phyloP scores from a whole-genome alignment of 305 asterid genomes.

The Nicotiana rustica region DNA sequence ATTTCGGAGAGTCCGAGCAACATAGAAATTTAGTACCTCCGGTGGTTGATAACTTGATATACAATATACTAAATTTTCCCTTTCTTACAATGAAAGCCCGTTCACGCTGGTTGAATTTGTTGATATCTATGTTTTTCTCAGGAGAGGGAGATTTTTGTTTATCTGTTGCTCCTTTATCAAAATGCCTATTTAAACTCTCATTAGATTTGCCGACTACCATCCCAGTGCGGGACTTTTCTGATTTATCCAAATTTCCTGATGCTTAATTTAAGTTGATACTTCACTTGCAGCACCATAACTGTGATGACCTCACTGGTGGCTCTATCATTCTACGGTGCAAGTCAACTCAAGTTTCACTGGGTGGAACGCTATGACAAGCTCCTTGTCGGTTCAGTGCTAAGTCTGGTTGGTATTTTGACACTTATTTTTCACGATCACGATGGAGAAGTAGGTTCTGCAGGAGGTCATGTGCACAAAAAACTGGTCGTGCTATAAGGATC shows the following conservation, averaged over 20 bases:
- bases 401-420: slow-evolving; percentile 88
- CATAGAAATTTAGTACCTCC: too few species aligned
- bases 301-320: slow-evolving; percentile 98
- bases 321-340: slow-evolving; percentile 97
- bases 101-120: neutral
- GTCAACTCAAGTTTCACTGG: slow-evolving; percentile 97
- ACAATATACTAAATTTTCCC: neutral
- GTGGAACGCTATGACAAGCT: slow-evolving; percentile 94
- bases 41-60: neutral
- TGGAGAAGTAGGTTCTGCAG: slow-evolving; percentile 49
- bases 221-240: neutral
- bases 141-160: neutral
- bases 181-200: neutral
- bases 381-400: slow-evolving; percentile 91
- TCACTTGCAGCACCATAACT: slow-evolving; percentile 78
- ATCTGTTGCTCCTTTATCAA: neutral
- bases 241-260: neutral
- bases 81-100: neutral
- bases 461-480: slow-evolving; percentile 72
- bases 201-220: neutral
- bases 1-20: too few species aligned
- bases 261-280: slow-evolving; percentile 21
- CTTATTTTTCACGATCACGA: slow-evolving; percentile 84
- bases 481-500: slow-evolving; percentile 51
- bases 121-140: neutral